These are phyloP conservation scores for Litchi chinensis DNA, from an alignment of 345 rosid species.

Conservation along the genomic window DNA sequence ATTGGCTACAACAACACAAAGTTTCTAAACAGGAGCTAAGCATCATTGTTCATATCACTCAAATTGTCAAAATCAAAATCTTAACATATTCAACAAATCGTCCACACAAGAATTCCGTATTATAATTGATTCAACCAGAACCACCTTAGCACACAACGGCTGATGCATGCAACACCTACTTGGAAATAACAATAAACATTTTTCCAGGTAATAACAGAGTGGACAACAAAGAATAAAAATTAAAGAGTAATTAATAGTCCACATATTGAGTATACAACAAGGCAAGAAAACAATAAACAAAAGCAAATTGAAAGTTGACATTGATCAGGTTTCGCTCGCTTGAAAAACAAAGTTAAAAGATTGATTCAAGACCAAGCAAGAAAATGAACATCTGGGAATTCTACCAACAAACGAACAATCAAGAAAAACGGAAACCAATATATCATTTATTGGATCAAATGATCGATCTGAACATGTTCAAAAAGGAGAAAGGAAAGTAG, in stretches of 20 bases:
- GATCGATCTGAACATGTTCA: too few relatives aligned
- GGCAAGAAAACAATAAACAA: conserved; percentile 3
- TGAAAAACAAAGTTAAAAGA: too few relatives aligned
- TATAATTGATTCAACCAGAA: neutral
- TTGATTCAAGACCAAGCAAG: neutral
- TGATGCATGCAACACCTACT: too few relatives aligned
- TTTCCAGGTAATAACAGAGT: too few relatives aligned
- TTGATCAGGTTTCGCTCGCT: neutral
- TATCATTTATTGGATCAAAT: neutral
- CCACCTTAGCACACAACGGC: neutral
- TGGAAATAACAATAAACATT: too few relatives aligned
- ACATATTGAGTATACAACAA: neutral
- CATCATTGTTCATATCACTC: neutral
- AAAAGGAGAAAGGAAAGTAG: neutral
- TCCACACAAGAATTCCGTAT: neutral
- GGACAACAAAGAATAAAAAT: too few relatives aligned
- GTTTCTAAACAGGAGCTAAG: neutral
- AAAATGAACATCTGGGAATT: neutral
- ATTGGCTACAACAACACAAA: neutral
- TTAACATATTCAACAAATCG: neutral
- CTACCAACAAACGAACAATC: neutral
- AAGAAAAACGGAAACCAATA: neutral
- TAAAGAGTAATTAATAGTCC: too few relatives aligned
- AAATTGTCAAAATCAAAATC: neutral
- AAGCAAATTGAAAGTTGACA: neutral